Conservation (phyloP, 129 eudicot genomes). For the Smallanthus sonchifolius region DNA sequence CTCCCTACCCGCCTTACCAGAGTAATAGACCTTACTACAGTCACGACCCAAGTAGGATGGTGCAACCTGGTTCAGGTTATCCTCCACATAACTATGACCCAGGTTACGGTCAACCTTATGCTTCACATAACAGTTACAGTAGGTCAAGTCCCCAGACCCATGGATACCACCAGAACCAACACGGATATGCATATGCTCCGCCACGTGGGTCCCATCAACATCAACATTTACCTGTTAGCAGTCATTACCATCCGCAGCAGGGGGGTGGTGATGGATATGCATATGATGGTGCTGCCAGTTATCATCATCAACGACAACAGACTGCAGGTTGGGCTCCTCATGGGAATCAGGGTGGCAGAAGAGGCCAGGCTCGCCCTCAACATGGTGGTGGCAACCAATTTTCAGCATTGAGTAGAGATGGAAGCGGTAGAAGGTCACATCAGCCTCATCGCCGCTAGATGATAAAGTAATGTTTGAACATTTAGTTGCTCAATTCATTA, state of each 20-base stretch:
- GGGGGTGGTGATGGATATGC: slow-evolving; percentile 27
- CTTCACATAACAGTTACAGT: slow-evolving; percentile 24
- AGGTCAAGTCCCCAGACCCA: slow-evolving; percentile 37
- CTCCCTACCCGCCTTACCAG: slow-evolving; percentile 34
- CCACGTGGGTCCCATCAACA: slow-evolving; percentile 35
- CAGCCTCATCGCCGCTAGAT: slow-evolving; percentile 41
- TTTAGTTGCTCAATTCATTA: slow-evolving; percentile 1
- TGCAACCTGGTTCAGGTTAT: slow-evolving; percentile 34
- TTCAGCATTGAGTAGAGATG: slow-evolving; percentile 58
- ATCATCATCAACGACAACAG: slow-evolving; percentile 34
- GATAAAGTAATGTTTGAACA: not conserved
- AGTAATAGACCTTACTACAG: slow-evolving; percentile 28
- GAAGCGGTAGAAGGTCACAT: slow-evolving; percentile 18
- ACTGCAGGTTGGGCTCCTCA: slow-evolving; percentile 41
- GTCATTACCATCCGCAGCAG: slow-evolving; percentile 27
- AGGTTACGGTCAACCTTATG: slow-evolving; percentile 33
- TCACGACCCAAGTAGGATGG: slow-evolving; percentile 11
- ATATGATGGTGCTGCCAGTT: slow-evolving; percentile 6
- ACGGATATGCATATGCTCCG: slow-evolving; percentile 26
- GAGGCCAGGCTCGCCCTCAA: slow-evolving; percentile 43
- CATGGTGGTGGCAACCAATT: slow-evolving; percentile 61
- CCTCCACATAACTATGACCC: slow-evolving; percentile 28
- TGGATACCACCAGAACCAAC: slow-evolving; percentile 36
- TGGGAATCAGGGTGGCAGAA: slow-evolving; percentile 38
- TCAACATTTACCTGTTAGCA: slow-evolving; percentile 2